phyloP scores from a whole-genome alignment of 176 grass and related monocot genomes.

The Triticum monococcum region DNA sequence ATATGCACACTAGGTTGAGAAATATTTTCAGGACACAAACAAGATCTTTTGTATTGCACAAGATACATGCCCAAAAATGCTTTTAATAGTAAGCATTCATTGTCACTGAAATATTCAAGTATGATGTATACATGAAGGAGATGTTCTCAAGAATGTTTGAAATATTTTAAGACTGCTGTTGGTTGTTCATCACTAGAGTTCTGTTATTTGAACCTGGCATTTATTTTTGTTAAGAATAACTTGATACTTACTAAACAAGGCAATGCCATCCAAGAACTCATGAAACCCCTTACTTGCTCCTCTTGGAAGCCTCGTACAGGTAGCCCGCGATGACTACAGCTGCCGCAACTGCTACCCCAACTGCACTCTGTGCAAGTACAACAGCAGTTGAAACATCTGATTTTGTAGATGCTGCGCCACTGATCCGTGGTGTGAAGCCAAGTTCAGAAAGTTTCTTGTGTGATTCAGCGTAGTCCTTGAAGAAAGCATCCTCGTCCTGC shows the following conservation, averaged over 20 bases:
- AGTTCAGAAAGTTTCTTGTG: conserved; percentile 96
- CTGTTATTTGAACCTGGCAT: conserved; percentile 28
- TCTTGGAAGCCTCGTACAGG: conserved; percentile 68
- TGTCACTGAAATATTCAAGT: conserved; percentile 17
- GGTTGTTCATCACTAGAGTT: conserved; percentile 1
- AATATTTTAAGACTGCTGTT: neutral
- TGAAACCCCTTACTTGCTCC: conserved; percentile 44
- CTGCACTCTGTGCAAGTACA: conserved; percentile 67
- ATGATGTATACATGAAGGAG: conserved; percentile 1
- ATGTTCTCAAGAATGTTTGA: neutral
- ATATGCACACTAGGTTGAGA: neutral
- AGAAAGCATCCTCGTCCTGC: conserved; percentile 88
- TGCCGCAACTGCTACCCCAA: conserved; percentile 79
- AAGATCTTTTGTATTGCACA: neutral
- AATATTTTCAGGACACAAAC: neutral
- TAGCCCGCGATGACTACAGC: conserved; percentile 69
- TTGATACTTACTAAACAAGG: conserved; percentile 12
- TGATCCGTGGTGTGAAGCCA: conserved; percentile 53
- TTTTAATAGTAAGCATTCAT: conserved; percentile 7
- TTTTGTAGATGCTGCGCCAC: conserved; percentile 47
- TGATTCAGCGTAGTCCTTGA: conserved; percentile 88
- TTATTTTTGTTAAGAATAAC: neutral
- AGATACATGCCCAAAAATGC: neutral
- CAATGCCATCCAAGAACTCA: neutral
- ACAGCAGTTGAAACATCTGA: conserved; percentile 31